Percentiles rank a stretch among this genome's conserved stretches.
Conservation (phyloP, 2,329 filamentous ascomycete genomes). For the Penicillium sp. region DNA sequence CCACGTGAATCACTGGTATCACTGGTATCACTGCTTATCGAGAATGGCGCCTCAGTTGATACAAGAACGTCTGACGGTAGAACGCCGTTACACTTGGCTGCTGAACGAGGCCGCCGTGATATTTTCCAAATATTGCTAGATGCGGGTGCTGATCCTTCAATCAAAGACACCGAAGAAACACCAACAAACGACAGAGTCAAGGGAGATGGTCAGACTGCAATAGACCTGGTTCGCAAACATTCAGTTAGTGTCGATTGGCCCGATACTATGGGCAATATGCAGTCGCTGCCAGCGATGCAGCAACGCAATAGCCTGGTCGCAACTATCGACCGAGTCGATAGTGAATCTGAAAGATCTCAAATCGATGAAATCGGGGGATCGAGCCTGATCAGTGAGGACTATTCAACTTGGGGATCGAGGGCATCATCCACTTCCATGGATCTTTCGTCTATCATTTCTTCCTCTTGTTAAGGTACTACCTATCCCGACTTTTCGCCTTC, state of each 20-base stretch:
- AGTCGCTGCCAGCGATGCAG: neutral
- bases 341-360: conserved; percentile 17
- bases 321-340: conserved; percentile 18
- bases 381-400: conserved; percentile 17
- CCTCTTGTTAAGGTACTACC: conserved; percentile 4
- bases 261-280: conserved; percentile 19
- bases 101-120: conserved; percentile 27
- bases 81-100: conserved; percentile 29
- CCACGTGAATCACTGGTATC: conserved; percentile 20
- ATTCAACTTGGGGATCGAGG: conserved; percentile 12
- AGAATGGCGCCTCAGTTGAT: conserved; percentile 23
- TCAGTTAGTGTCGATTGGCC: conserved; percentile 28
- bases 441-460: conserved; percentile 5
- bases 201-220: conserved; percentile 20
- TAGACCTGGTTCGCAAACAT: conserved; percentile 27
- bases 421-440: conserved; percentile 14
- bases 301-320: conserved; percentile 21
- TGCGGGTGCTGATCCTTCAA: conserved; percentile 27
- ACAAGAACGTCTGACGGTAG: conserved; percentile 21
- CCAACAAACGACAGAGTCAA: conserved; percentile 3
- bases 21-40: conserved; percentile 26
- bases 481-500: neutral
- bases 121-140: conserved; percentile 27
- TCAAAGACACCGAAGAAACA: conserved; percentile 10
- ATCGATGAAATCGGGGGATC: conserved; percentile 17